These are phyloP conservation scores for Clitoria ternatea DNA, from an alignment of 306 rosid species.

Conservation along the genomic window DNA sequence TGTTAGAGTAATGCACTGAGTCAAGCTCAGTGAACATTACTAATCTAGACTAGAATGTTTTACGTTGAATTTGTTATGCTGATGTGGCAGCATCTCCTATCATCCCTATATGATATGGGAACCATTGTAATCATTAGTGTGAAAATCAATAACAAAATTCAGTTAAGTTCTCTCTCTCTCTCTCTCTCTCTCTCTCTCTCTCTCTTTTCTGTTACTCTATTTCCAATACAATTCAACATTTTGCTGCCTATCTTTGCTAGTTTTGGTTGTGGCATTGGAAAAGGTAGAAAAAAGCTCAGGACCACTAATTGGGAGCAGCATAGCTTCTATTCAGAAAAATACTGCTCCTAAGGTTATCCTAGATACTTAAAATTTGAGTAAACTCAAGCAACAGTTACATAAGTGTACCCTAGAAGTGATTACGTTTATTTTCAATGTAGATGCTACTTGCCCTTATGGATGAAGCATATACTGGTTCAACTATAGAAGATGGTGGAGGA, in stretches of 20 bases:
- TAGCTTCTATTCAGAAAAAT: slow-evolving; percentile 93
- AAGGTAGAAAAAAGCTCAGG: slow-evolving; percentile 82
- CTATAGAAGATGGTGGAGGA: slow-evolving; percentile 88
- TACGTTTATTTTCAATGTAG: slow-evolving; percentile 37
- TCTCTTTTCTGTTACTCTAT: no score
- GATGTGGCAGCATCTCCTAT: no score
- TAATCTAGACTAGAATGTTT: no score
- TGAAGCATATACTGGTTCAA: slow-evolving; percentile 97
- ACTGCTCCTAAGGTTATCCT: slow-evolving; percentile 81
- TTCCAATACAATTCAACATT: slow-evolving; percentile 23
- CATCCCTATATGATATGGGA: no score
- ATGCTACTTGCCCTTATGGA: slow-evolving; percentile 99
- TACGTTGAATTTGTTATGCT: no score
- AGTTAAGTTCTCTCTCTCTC: no score
- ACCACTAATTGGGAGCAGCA: slow-evolving; percentile 80
- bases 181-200: no score
- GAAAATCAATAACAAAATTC: no score
- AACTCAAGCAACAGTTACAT: slow-evolving; percentile 11
- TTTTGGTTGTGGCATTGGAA: slow-evolving; percentile 90
- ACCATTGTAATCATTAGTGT: no score
- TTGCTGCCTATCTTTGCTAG: slow-evolving; percentile 39
- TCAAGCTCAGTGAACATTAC: no score
- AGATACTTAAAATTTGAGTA: slow-evolving; percentile 8
- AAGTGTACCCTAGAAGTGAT: slow-evolving; percentile 6
- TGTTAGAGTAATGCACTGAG: no score